Percentiles rank a stretch among this genome's conserved stretches.
Conservation (phyloP, 2,329 filamentous ascomycete species). For the Paramyrothecium roridum region DNA sequence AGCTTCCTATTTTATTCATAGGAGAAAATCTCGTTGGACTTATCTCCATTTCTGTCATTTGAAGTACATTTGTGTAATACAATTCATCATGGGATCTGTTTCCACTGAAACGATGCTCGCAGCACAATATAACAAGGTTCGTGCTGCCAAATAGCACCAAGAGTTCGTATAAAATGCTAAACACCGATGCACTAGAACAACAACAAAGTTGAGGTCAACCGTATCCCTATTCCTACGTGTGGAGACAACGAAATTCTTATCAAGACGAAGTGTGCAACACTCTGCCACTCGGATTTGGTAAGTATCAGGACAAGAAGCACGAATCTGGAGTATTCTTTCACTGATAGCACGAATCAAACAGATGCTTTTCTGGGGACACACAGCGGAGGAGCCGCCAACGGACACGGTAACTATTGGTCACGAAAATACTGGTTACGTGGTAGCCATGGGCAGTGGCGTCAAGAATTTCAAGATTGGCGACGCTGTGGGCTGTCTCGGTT, state of each 20-base stretch:
- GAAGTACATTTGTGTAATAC: constrained; percentile 5
- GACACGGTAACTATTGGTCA: constrained; percentile 40
- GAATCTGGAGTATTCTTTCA: too few species aligned
- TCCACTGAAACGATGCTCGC: constrained; percentile 5
- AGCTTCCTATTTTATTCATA: too few species aligned
- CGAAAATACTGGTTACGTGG: constrained; percentile 61
- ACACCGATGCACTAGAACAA: neutral
- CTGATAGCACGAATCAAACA: too few species aligned
- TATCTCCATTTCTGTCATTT: too few species aligned
- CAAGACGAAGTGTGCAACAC: constrained; percentile 4
- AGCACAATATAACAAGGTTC: constrained; percentile 8
- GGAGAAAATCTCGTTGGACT: too few species aligned
- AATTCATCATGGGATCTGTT: constrained; percentile 8
- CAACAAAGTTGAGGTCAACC: constrained; percentile 10
- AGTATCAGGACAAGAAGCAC: too few species aligned
- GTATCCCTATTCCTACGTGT: constrained; percentile 7
- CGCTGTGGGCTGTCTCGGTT: too few species aligned
- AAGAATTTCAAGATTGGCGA: too few species aligned
- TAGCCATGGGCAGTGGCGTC: constrained; percentile 48
- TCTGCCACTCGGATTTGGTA: too few species aligned
- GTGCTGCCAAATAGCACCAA: neutral
- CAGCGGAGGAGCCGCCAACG: constrained; percentile 11
- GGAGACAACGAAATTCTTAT: constrained; percentile 10
- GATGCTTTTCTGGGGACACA: constrained; percentile 14
- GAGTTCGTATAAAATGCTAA: neutral